Evolutionary conservation across 345 rosid genomes (phyloP), one percentile per base, ranked within the genome.

Genomic region (Zanthoxylum bungeanum): DNA sequence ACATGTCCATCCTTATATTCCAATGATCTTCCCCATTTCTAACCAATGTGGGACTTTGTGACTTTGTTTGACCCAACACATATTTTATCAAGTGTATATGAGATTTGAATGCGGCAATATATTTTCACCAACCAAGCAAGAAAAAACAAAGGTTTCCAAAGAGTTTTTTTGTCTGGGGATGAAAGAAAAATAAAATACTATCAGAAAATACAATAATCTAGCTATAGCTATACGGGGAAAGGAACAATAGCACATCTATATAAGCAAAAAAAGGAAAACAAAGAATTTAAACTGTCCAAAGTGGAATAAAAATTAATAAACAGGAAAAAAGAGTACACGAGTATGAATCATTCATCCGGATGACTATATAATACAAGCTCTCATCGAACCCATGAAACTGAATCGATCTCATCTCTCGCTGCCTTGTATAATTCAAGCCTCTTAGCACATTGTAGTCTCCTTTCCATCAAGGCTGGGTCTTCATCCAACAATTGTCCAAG

Each of bases 401-500:
- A 89, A 78, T 90, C 95, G 4, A 90, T 81, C 83, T 90, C 95
- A 70, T 90, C 92, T 77, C 91, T 82, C 0, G 89, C 91, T 44
- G 91, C 81, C 83, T 86, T 90, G 78, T 90, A 86, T 47, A 90
- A 51, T 67, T 90, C 92, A 2, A 90, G 92, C 80, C 95, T 86
- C 77, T 85, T 82, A 1, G 86, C 89, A 40, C 87, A 82, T 50
- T 86, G 89, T 51, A 53, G 75, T 81, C 95, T 85, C 85, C 86
- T 82, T 53, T 80, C 92, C 92, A 90, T 90, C 80, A 87, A 75
- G 28, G 92, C 86, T 10, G 92, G 92, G 71, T 90, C 92, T 74
- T 90, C 95, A 65, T 90, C 95, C 69, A 90, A 75, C 69, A 90
- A 60, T 64, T 27, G 68, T 61, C 81, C 86, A 70, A 90, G 84